Percentiles rank a stretch among this genome's conserved stretches.
Conservation (phyloP, 1,284 basidiomycete species). For the Spongiforma sp. region DNA sequence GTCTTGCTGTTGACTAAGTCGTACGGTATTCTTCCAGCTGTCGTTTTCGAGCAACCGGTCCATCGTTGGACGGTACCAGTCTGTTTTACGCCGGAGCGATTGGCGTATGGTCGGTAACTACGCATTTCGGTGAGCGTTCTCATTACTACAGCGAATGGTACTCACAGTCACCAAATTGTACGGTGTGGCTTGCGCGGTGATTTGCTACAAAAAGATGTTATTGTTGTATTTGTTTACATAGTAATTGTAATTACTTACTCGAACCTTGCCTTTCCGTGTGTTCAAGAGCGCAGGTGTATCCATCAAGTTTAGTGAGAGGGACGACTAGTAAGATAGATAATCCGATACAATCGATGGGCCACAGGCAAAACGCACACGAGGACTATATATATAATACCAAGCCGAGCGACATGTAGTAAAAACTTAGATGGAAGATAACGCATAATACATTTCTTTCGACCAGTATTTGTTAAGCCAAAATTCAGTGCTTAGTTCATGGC, state of each 20-base stretch:
- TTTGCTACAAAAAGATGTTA: not conserved
- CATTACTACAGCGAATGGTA: not conserved
- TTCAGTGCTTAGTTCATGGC: not conserved
- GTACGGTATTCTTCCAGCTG: not conserved
- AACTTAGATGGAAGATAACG: not conserved
- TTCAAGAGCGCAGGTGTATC: not conserved
- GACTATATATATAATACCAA: not conserved
- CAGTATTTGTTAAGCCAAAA: constrained; percentile 9
- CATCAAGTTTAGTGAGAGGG: not conserved
- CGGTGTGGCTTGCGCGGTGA: not conserved
- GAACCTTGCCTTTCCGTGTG: not conserved
- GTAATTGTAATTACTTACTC: not conserved
- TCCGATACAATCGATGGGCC: not conserved
- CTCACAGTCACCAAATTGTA: constrained; percentile 1
- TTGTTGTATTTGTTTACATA: not conserved
- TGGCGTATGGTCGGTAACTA: not conserved
- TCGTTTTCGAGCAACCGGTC: not conserved
- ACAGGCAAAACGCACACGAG: not conserved
- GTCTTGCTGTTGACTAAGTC: not conserved
- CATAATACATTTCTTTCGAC: not conserved
- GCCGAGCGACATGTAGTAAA: not conserved
- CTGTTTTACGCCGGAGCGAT: not conserved
- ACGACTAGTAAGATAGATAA: not conserved
- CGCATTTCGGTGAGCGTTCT: not conserved
- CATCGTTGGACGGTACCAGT: not conserved